Base-by-base conservation (phyloP, 163 green algal species). In the Scenedesmus sp. region DNA sequence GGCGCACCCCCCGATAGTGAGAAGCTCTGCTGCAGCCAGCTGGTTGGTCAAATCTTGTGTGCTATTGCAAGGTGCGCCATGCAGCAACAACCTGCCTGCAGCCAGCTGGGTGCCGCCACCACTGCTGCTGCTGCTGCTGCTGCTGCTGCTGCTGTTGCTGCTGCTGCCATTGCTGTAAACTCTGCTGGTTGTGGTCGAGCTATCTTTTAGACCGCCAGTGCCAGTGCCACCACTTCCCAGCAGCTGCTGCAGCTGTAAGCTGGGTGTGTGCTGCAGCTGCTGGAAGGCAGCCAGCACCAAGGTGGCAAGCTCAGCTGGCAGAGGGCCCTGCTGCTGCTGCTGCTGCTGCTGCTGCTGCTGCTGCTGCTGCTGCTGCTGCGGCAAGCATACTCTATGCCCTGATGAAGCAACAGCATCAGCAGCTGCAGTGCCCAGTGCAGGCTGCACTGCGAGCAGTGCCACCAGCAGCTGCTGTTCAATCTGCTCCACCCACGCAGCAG, bases 181-280 rank as follows among this genome's bases (percentile, higher is more conserved):
- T 1, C 42, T 30, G 42, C 78, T 56, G 2, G 42, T 2, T 49
- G 35, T n/a, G 35, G 35, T 81, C 72, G 49, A 16, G 35, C 72
- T 16, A 44, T 30, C 35, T 4, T 46, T 20, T n/a, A n/a, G n/a
- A n/a, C n/a, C n/a, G 20, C 22, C 72, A 33, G 33, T 35, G 35
- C 13, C 72, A 43, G 35, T 4, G 35, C 15, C 72, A n/a, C n/a
- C n/a, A 81, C 35, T 13, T 13, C 35, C 9, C 53, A 87, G 51
- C 49, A 87, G 33, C 22, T 59, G 51, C 81, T 78, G 81, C 35
- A 68, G 76, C 40, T 83, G 16, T 33, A 3, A 20, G 76, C 76
- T 76, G 18, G 81, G 81, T 40, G n/a, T 18, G 33, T 87, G 70
- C 33, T 44, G 33, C 70, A 43, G 42, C n/a, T 87, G 82, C 82